Base-by-base conservation (phyloP, 768 basidiomycete species). In the Calvatia gigantea region DNA sequence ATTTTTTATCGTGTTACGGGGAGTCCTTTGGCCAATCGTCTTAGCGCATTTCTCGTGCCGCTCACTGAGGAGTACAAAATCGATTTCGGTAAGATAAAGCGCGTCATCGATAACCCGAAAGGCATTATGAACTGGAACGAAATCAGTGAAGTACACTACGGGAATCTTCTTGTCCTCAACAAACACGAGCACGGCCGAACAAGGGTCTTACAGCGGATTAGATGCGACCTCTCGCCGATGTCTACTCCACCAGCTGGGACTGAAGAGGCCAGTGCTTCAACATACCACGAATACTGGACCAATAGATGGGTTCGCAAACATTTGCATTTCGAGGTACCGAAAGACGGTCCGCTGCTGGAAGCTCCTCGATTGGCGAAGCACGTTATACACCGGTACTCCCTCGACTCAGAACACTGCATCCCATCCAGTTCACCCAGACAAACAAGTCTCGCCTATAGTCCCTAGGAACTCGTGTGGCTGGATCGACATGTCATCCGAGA, bases 41-140 rank as follows among this genome's bases (percentile, higher is more conserved):
- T 85, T 44, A 80, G 81, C 54, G 77, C 84, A 57, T 89, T 83
- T 66, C 70, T 94, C 33, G 81, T 88, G 21, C 90, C 87, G 4
- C 68, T 94, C 45, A 75, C 72, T n/a, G 63, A 67, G 38, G 69
- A 75, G 27, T 64, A 69, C 17, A 71, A 75, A 41, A 77, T 84
- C 23, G 86, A 93, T 70, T 89, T 81, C 54, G 64, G 70, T 11
- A 75, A 74, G 0, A 86, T 92, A 61, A 65, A 78, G 27, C 64
- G 65, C 7, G 68, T 86, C 8, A 66, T 88, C 45, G 55, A 69
- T 4, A 69, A 79, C 44, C 83, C 82, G 1, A 68, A 64, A 9
- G 86, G 86, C 9, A 73, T 65, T 17, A 65, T 67, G 23, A 76
- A 89, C 61, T 90, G 87, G 88, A 70, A 69, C 15, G 64, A 60